phyloP scores from a whole-genome alignment of 345 rosid species.

The Eucalyptus sideroxylon region DNA sequence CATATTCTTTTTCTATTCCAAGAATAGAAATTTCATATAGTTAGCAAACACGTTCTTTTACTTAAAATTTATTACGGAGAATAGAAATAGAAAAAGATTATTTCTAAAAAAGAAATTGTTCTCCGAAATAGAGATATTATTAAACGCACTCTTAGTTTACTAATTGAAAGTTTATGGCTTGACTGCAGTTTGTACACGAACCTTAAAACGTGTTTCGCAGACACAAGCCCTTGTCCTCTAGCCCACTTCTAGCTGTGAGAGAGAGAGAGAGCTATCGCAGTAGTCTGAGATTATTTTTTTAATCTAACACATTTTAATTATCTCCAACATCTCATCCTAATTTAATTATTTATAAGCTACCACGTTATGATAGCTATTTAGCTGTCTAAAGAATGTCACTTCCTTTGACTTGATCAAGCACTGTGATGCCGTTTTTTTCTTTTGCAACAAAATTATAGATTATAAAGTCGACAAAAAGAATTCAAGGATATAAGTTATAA shows the following conservation, averaged over 20 bases:
- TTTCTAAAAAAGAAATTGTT: too few species aligned
- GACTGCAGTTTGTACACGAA: neutral
- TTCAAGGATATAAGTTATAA: neutral
- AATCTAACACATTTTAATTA: neutral
- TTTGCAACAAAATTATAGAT: neutral
- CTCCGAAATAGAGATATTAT: rapidly evolving
- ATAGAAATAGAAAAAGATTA: too few species aligned
- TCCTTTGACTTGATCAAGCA: neutral
- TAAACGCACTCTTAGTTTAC: neutral
- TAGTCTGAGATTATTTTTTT: neutral
- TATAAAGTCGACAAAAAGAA: neutral
- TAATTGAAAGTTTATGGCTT: neutral
- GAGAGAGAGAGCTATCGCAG: rapidly evolving
- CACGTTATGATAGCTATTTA: neutral
- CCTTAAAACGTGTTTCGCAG: neutral
- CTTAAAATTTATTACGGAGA: rapidly evolving
- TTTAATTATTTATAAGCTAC: neutral
- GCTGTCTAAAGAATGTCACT: neutral
- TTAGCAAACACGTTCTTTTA: rapidly evolving
- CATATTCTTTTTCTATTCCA: rapidly evolving
- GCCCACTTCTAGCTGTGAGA: neutral
- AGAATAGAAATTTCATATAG: rapidly evolving
- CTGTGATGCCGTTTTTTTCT: neutral
- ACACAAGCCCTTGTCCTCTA: neutral
- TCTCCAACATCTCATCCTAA: neutral